phyloP scores from a whole-genome alignment of 2,329 filamentous ascomycete genomes.

The Eurotiales sp. region DNA sequence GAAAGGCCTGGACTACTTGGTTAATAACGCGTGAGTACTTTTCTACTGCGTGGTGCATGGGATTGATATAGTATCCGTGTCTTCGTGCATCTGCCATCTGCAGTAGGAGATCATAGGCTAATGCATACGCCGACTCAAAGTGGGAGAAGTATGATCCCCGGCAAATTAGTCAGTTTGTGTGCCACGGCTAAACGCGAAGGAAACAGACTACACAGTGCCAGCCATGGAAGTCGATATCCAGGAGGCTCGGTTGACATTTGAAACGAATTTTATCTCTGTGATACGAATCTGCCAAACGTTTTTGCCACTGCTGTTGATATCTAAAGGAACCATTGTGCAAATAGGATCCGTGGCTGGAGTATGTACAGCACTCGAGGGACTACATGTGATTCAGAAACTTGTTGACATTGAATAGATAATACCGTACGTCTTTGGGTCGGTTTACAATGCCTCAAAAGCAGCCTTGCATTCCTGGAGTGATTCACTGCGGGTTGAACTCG shows the following conservation, averaged over 20 bases:
- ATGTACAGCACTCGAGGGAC: not conserved
- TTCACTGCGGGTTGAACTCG: conserved; percentile 56
- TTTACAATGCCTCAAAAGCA: conserved; percentile 59
- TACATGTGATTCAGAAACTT: too few relatives aligned
- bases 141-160: not conserved
- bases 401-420: conserved; percentile 23
- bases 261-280: conserved; percentile 56
- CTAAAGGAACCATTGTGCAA: conserved; percentile 44
- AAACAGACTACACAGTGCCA: conserved; percentile 52
- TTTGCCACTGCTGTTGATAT: conserved; percentile 49
- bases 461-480: conserved; percentile 57
- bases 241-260: conserved; percentile 47
- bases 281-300: conserved; percentile 58
- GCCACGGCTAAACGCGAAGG: not conserved
- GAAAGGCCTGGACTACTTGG: conserved; percentile 52
- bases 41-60: too few relatives aligned
- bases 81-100: too few relatives aligned
- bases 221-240: conserved; percentile 52
- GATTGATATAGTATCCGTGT: too few relatives aligned
- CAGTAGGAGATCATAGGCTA: too few relatives aligned
- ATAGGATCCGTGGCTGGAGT: conserved; percentile 44
- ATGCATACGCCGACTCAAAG: not conserved
- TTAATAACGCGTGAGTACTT: conserved; percentile 54
- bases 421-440: conserved; percentile 43
- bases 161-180: not conserved